Conservation (phyloP, 306 rosid genomes). For the Vigna reflexopilosa region DNA sequence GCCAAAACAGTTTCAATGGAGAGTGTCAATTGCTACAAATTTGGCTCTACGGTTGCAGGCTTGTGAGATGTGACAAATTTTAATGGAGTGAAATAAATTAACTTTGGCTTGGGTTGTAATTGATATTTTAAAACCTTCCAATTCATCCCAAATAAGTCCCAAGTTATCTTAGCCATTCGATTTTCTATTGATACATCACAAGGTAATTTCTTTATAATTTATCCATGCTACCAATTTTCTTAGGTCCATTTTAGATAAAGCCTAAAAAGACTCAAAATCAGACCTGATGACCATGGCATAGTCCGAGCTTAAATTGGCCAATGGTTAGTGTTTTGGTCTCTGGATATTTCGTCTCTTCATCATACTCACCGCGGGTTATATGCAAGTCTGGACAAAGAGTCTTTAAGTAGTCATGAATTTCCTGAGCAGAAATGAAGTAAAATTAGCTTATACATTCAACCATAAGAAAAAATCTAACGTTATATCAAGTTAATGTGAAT, state of each 20-base stretch:
- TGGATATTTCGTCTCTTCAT: conserved; percentile 88
- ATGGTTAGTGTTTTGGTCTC: conserved; percentile 97
- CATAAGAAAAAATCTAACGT: neutral
- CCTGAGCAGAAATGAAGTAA: conserved; percentile 59
- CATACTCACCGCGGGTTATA: conserved; percentile 93
- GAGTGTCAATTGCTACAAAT: neutral
- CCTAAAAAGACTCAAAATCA: conserved; percentile 23
- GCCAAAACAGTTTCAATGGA: neutral
- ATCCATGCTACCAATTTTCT: neutral
- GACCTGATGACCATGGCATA: conserved; percentile 99
- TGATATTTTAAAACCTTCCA: neutral
- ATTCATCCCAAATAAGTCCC: neutral
- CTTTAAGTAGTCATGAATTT: conserved; percentile 97
- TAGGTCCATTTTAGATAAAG: neutral
- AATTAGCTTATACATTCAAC: conserved; percentile 24
- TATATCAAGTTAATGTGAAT: conserved; percentile 29
- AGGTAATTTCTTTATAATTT: neutral
- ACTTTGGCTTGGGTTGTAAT: neutral
- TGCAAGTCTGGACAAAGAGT: conserved; percentile 97
- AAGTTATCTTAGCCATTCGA: neutral
- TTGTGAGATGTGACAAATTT: neutral
- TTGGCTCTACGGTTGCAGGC: neutral
- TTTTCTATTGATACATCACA: neutral
- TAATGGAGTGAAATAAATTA: neutral
- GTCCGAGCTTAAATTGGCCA: conserved; percentile 96